Conservation (phyloP, 75 land plant species). For the Picea sitchensis region DNA sequence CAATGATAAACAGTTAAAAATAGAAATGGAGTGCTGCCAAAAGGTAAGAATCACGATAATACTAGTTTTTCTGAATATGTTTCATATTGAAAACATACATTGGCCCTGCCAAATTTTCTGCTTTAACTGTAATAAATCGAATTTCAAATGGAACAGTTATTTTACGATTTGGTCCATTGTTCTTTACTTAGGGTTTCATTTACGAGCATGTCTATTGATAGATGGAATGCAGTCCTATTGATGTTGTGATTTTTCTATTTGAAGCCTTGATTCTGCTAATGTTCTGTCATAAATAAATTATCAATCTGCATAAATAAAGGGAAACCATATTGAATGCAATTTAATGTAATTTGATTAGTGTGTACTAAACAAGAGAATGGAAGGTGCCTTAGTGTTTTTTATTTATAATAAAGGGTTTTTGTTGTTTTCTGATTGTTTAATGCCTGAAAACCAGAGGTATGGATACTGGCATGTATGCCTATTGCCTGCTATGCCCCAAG, state of each 20-base stretch:
- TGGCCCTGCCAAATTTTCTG: neutral
- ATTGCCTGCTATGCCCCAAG: neutral
- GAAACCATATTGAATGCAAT: neutral
- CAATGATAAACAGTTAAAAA: constrained; percentile 91
- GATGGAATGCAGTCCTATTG: neutral
- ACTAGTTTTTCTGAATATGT: neutral
- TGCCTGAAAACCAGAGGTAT: neutral
- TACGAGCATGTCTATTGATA: too few species aligned
- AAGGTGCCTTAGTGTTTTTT: neutral
- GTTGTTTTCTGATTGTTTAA: neutral
- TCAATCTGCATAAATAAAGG: neutral
- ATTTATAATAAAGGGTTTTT: neutral
- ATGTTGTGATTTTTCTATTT: neutral
- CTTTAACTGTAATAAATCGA: neutral
- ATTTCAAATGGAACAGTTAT: too few species aligned
- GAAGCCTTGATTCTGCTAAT: neutral
- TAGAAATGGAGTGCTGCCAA: constrained; percentile 77
- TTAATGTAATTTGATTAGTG: neutral
- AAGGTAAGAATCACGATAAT: constrained; percentile 37
- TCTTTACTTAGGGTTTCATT: too few species aligned
- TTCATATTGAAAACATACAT: neutral
- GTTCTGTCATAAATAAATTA: too few species aligned
- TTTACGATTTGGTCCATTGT: too few species aligned
- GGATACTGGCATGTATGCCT: neutral
- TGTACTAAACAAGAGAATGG: neutral